phyloP scores from a whole-genome alignment of 1,139 yeast species.

The Wickerhamomyces sp. region DNA sequence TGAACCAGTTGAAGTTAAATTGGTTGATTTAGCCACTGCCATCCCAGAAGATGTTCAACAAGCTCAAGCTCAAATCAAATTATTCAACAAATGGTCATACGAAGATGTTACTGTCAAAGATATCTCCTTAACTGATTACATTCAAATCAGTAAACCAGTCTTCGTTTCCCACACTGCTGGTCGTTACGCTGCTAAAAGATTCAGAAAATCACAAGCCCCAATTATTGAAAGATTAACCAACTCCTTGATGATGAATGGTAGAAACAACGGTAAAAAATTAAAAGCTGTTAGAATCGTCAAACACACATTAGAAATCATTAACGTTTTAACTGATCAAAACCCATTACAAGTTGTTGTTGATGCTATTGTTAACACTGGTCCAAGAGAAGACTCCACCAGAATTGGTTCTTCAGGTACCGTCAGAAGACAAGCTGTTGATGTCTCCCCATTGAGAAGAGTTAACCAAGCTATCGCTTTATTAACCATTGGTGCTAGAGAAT shows the following conservation, averaged over 20 bases:
- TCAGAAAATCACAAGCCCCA: slow-evolving; percentile 99
- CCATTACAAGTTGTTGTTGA: slow-evolving; percentile 99
- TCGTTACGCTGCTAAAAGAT: slow-evolving; percentile 99
- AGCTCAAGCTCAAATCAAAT: slow-evolving; percentile 94
- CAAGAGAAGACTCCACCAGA: slow-evolving; percentile 99
- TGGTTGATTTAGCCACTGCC: slow-evolving; percentile 86
- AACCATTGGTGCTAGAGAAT: slow-evolving; percentile 99
- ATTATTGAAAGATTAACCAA: slow-evolving; percentile 98
- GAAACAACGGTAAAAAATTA: slow-evolving; percentile 99
- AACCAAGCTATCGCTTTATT: slow-evolving; percentile 98
- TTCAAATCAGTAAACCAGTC: slow-evolving; percentile 96
- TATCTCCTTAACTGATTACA: slow-evolving; percentile 96
- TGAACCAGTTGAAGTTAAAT: slow-evolving; percentile 70
- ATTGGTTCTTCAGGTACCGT: slow-evolving; percentile 99
- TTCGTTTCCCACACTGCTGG: slow-evolving; percentile 99
- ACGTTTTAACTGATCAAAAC: slow-evolving; percentile 98
- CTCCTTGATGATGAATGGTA: slow-evolving; percentile 99
- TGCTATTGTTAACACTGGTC: slow-evolving; percentile 99
- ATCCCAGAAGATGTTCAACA: slow-evolving; percentile 96
- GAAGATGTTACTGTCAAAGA: slow-evolving; percentile 98
- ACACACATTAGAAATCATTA: slow-evolving; percentile 97
- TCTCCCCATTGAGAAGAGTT: slow-evolving; percentile 99
- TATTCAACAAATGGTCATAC: slow-evolving; percentile 99
- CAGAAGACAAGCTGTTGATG: slow-evolving; percentile 99
- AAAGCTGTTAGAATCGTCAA: slow-evolving; percentile 99